A percentile compares a stretch with the other conserved stretches of the same genome.
Conservation (phyloP, 73 alveolate species). For the Paramecium sonneborni region DNA sequence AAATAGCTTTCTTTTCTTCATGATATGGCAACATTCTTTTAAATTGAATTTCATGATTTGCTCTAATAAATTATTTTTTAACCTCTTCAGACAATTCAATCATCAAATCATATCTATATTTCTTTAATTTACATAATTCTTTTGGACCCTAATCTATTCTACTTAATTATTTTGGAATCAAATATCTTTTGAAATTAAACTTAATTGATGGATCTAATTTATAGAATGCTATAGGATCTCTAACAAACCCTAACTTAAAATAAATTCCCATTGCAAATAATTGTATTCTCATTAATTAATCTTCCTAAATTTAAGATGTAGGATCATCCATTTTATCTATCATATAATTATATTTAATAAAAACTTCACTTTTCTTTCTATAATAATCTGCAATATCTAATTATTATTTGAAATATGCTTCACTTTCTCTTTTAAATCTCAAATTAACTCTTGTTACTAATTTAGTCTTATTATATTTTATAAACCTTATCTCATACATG, state of each 20-base stretch:
- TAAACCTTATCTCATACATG: slow-evolving; percentile 54
- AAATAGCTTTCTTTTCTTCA: slow-evolving; percentile 53
- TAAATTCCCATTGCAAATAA: slow-evolving; percentile 35
- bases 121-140: slow-evolving; percentile 37
- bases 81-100: slow-evolving; percentile 21
- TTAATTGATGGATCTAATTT: slow-evolving; percentile 60
- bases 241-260: slow-evolving; percentile 41
- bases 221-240: slow-evolving; percentile 59
- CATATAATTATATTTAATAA: slow-evolving; percentile 63
- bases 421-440: slow-evolving; percentile 54
- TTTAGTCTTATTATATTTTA: slow-evolving; percentile 16
- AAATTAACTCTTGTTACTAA: slow-evolving; percentile 63
- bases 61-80: slow-evolving; percentile 31
- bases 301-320: background rate
- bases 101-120: slow-evolving; percentile 6
- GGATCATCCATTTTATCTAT: slow-evolving; percentile 61
- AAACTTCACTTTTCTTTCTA: slow-evolving; percentile 62
- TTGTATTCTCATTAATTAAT: background rate
- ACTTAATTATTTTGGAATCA: slow-evolving; percentile 43
- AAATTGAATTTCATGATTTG: slow-evolving; percentile 57
- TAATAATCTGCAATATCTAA: slow-evolving; percentile 62
- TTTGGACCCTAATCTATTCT: background rate
- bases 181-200: slow-evolving; percentile 61
- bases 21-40: slow-evolving; percentile 53
- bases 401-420: slow-evolving; percentile 33